Conservation (phyloP, 441 rosid species). For the Mallotus repandus region DNA sequence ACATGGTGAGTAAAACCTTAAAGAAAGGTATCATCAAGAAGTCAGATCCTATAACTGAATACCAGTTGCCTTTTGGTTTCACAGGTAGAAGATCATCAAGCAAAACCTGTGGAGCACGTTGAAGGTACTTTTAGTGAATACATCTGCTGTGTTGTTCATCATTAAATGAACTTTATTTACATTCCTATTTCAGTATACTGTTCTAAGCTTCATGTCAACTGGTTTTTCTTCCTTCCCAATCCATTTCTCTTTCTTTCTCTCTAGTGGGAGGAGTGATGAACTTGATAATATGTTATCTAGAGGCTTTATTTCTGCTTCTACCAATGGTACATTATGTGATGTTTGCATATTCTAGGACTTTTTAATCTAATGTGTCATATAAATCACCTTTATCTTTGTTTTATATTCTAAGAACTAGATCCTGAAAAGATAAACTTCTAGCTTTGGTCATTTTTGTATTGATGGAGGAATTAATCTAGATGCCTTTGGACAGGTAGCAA, state of each 20-base stretch:
- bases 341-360: background rate
- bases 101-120: conserved; percentile 45
- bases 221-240: background rate
- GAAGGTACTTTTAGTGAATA: conserved; percentile 57
- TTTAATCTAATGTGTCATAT: background rate
- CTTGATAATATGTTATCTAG: background rate
- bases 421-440: background rate
- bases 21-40: conserved; percentile 16
- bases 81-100: conserved; percentile 55
- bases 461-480: conserved; percentile 14
- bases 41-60: conserved; percentile 15
- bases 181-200: background rate
- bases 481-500: conserved; percentile 51
- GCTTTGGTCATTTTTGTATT: conserved; percentile 1
- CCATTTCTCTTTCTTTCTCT: background rate
- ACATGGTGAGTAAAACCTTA: conserved; percentile 45
- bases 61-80: conserved; percentile 19
- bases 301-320: background rate
- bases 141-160: background rate
- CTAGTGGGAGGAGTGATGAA: background rate
- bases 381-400: too few species aligned
- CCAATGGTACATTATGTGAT: background rate
- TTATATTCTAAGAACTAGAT: conserved; percentile 5
- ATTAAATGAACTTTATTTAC: background rate
- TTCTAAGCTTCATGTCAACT: background rate